Evolutionary conservation across 768 basidiomycete genomes (phyloP), one percentile per base, ranked within the genome.

Genomic region (Tulasnella sp.): DNA sequence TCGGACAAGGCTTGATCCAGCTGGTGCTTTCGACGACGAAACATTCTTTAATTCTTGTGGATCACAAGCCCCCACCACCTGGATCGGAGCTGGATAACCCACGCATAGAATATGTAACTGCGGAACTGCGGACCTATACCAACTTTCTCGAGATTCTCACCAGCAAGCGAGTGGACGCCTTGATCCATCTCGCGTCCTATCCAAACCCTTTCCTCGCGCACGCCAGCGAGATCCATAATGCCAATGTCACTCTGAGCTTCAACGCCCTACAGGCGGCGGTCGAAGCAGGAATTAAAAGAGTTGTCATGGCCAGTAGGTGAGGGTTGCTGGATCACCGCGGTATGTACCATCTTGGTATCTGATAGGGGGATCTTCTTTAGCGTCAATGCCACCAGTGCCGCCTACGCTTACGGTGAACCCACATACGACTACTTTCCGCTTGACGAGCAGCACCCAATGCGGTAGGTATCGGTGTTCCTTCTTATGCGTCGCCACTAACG

Each of bases 311-410:
- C 23, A 73, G 80, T 42, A 80, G 80, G 80, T 73, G 44, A 72
- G 61, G 26, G 67, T 51, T 29, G 23, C 20, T 51, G 51, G 26
- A 26, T 26, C 23, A 55, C 73, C 23, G 2, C 35, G 37, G 73
- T 42, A 29, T 55, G 39, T 75, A 69, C 29, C 35, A n/a, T 44
- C 40, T 73, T 37, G 35, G 26, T 26, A 44, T 26, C 40, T 74
- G 26, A 37, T 46, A 20, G 39, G 29, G n/a, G 29, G 39, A 26
- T 29, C 48, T 46, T 23, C 42, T 61, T 32, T 51, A 79, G 80
- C 67, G 48, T 80, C 71, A 80, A 80, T 73, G 80, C 80, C 7
- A 79, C 75, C 44, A 79, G 80, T n/a, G 80, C 73, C n/a, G 37
- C 39, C 23, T 80, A 79, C 57, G 51, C 39, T n/a, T 42, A 23